phyloP scores from a whole-genome alignment of 2,329 filamentous ascomycete genomes.

The Iodosphaeria phyllophila region DNA sequence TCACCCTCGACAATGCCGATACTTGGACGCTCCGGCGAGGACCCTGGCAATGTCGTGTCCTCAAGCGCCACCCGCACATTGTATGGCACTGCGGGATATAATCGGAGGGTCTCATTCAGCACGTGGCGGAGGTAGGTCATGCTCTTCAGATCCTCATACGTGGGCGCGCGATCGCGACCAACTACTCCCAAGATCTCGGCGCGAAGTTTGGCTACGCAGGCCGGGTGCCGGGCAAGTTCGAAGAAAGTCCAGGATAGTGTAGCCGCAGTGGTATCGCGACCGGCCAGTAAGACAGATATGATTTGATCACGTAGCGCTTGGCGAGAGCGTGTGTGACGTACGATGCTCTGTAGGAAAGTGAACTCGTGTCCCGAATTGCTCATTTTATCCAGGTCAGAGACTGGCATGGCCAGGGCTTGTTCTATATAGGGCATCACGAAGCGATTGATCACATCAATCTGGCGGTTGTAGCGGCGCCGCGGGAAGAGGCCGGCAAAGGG shows the following conservation, averaged over 20 bases:
- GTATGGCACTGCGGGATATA: slow-evolving; percentile 41
- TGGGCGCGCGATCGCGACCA: slow-evolving; percentile 29
- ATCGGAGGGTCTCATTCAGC: slow-evolving; percentile 22
- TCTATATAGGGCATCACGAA: slow-evolving; percentile 57
- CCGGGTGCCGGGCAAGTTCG: slow-evolving; percentile 40
- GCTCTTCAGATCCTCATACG: slow-evolving; percentile 46
- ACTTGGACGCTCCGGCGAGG: slow-evolving; percentile 9
- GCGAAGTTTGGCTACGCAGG: slow-evolving; percentile 38
- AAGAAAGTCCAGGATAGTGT: slow-evolving; percentile 48
- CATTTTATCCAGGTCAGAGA: slow-evolving; percentile 48
- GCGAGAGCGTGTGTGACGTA: slow-evolving; percentile 43
- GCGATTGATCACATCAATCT: slow-evolving; percentile 44
- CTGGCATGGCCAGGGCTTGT: slow-evolving; percentile 40
- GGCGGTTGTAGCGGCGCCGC: slow-evolving; percentile 30
- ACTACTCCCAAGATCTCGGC: slow-evolving; percentile 36
- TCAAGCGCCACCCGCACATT: slow-evolving; percentile 17
- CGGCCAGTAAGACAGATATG: slow-evolving; percentile 53
- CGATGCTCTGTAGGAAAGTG: slow-evolving; percentile 64
- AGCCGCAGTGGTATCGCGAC: slow-evolving; percentile 51
- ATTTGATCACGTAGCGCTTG: slow-evolving; percentile 58
- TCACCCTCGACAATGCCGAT: slow-evolving; percentile 27
- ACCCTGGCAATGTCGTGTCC: slow-evolving; percentile 8
- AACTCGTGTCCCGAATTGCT: slow-evolving; percentile 47
- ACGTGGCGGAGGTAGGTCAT: slow-evolving; percentile 46
- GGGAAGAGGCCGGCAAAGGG: slow-evolving; percentile 2